Evolutionary conservation across 2,329 filamentous ascomycete species (phyloP).

Genomic region (Cladosporium velox): DNA sequence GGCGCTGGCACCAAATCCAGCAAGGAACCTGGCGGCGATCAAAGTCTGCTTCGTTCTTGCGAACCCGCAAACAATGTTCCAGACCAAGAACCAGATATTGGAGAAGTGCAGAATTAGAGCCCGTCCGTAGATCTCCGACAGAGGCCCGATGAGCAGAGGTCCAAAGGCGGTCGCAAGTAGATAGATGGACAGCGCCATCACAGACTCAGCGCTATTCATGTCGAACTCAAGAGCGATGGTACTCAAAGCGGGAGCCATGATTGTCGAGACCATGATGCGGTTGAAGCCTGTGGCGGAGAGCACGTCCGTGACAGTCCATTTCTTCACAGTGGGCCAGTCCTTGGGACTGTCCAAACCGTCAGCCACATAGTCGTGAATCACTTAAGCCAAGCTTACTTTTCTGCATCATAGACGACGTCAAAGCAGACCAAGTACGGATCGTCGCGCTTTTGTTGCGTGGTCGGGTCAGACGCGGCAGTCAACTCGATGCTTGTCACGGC

Average conservation of each 20-base stretch:
- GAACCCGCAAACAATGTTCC: slow-evolving; percentile 42
- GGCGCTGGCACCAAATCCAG: slow-evolving; percentile 42
- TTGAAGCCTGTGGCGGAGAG: slow-evolving; percentile 45
- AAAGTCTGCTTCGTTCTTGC: slow-evolving; percentile 35
- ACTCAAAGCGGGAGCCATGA: slow-evolving; percentile 40
- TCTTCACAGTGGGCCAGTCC: slow-evolving; percentile 47
- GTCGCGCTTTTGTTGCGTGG: background rate
- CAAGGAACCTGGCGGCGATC: slow-evolving; percentile 42
- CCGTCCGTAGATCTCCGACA: slow-evolving; percentile 42
- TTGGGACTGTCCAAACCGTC: slow-evolving; percentile 43
- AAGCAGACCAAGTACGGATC: slow-evolving; percentile 11
- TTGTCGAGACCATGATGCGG: slow-evolving; percentile 41
- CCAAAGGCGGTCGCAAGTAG: slow-evolving; percentile 42
- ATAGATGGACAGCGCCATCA: slow-evolving; percentile 41
- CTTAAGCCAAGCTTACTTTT: background rate
- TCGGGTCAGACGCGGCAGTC: background rate
- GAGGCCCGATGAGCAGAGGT: slow-evolving; percentile 40
- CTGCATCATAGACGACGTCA: background rate
- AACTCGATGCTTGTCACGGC: background rate
- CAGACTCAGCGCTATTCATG: slow-evolving; percentile 28
- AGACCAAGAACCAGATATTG: slow-evolving; percentile 42
- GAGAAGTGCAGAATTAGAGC: slow-evolving; percentile 38
- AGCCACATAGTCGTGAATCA: background rate
- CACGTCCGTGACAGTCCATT: slow-evolving; percentile 49
- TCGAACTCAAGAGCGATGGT: slow-evolving; percentile 34